Evolutionary conservation across 75 land plant species (phyloP).

Genomic region (Isoetes taiwanensis): DNA sequence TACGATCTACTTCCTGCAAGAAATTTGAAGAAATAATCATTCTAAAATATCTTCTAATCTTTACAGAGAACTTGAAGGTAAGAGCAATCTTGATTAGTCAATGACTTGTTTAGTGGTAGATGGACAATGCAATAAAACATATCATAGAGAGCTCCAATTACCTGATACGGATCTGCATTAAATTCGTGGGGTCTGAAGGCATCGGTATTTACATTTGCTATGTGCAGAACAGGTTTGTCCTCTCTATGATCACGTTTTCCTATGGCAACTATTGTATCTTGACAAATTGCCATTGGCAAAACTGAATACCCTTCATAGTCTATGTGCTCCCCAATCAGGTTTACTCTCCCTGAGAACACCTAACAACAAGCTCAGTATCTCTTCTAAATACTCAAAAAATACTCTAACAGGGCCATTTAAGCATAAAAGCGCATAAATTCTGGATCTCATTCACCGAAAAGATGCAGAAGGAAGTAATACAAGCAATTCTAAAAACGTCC

Average conservation of each 20-base stretch:
- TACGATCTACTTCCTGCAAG: conserved; percentile 75
- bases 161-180: conserved; percentile 81
- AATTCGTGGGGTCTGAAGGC: conserved; percentile 59
- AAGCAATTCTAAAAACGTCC: background rate
- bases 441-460: background rate
- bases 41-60: no score
- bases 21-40: no score
- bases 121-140: no score
- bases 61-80: background rate
- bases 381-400: no score
- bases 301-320: conserved; percentile 98
- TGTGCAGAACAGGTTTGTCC: conserved; percentile 30
- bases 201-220: conserved; percentile 59
- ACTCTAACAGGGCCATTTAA: no score
- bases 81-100: background rate
- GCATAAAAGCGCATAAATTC: no score
- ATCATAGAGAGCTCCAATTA: no score
- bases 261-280: conserved; percentile 93
- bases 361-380: background rate
- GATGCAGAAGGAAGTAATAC: background rate
- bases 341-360: conserved; percentile 62
- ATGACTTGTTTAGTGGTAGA: no score
- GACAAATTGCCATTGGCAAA: conserved; percentile 93
- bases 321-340: conserved; percentile 93
- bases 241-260: conserved; percentile 30